Evolutionary conservation across 2,329 filamentous ascomycete genomes (phyloP).

Genomic region (Calonectria leucothoes): DNA sequence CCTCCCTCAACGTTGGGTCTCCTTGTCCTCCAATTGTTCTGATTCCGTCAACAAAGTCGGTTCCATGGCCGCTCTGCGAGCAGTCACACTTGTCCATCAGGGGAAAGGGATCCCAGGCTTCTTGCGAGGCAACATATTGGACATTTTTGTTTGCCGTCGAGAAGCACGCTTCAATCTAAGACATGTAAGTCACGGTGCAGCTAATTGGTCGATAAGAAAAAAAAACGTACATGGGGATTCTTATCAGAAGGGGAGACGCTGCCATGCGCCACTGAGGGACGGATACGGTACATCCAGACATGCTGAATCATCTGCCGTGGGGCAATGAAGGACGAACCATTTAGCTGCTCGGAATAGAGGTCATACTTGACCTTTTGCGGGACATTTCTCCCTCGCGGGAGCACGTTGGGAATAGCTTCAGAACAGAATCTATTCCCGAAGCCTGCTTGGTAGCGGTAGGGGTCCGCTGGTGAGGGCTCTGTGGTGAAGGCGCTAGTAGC

Average conservation of each 20-base stretch:
- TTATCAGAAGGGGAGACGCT: background rate
- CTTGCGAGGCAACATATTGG: slow-evolving; percentile 57
- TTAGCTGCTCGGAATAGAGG: slow-evolving; percentile 61
- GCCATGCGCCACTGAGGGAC: slow-evolving; percentile 47
- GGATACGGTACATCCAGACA: slow-evolving; percentile 49
- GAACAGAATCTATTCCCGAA: slow-evolving; percentile 64
- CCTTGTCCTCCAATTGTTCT: slow-evolving; percentile 60
- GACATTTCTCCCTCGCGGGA: slow-evolving; percentile 57
- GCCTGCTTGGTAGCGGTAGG: slow-evolving; percentile 67
- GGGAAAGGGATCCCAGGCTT: slow-evolving; percentile 61
- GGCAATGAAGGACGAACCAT: slow-evolving; percentile 52
- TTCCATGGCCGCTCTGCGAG: slow-evolving; percentile 27
- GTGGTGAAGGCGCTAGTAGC: slow-evolving; percentile 35
- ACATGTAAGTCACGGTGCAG: slow-evolving; percentile 12
- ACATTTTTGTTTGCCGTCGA: slow-evolving; percentile 58
- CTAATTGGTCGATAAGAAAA: slow-evolving; percentile 11
- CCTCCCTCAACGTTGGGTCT: slow-evolving; percentile 55
- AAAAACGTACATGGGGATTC: slow-evolving; percentile 11
- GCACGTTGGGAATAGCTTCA: slow-evolving; percentile 58
- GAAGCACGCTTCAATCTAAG: slow-evolving; percentile 55
- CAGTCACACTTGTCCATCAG: slow-evolving; percentile 18
- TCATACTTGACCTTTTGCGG: slow-evolving; percentile 56
- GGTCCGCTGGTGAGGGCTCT: slow-evolving; percentile 43
- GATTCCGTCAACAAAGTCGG: slow-evolving; percentile 57
- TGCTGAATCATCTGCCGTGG: slow-evolving; percentile 44